Evolutionary conservation across 768 basidiomycete genomes (phyloP), one percentile per base, ranked within the genome.

Genomic region (Amylocystis lapponica): DNA sequence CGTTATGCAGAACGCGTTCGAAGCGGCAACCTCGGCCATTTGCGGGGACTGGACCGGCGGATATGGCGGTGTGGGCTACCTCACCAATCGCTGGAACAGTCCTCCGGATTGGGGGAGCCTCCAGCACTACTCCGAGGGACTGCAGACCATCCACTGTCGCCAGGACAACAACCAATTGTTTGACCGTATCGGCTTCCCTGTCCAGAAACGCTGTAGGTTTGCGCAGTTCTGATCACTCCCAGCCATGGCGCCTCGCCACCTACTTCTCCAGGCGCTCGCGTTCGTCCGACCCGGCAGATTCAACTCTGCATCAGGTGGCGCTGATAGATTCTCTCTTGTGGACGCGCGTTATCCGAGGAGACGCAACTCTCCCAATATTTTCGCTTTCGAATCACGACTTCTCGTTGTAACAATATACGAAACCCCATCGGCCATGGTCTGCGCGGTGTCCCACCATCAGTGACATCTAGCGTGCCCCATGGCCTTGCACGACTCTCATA

Each of bases 1-100:
- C 26, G 43, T 59, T 27, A 55, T 56, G 55, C 39, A 44, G 35
- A 50, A 56, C 45, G 51, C 57, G 34, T 56, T 59, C 41, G 51
- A 54, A 39, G 57, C 55, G n/a, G 55, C 55, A n/a, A 39, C 49
- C 16, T 46, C 41, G 35, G 45, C 52, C 1, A 42, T 43, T 11
- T 43, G 42, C 45, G 50, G 45, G 20, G 49, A 41, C 36, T 51
- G 48, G 49, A 36, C 32, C 45, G 33, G 41, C 30, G n/a, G 36
- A 32, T 16, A 36, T 43, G 23, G 48, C 27, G 5, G 23, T 39
- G 8, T 39, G 31, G 32, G 23, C 41, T 27, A 36, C 36, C 45
- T 38, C 42, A 20, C 41, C 36, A 33, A 33, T 34, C 27, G 14
- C 6, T 40, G 50, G 43, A 30, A 20, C 35, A 16, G 34, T 39